Evolutionary conservation across 176 grass and related monocot species (phyloP), one percentile per base, ranked within the genome.

Genomic region (Dendrocalamus sinicus): DNA sequence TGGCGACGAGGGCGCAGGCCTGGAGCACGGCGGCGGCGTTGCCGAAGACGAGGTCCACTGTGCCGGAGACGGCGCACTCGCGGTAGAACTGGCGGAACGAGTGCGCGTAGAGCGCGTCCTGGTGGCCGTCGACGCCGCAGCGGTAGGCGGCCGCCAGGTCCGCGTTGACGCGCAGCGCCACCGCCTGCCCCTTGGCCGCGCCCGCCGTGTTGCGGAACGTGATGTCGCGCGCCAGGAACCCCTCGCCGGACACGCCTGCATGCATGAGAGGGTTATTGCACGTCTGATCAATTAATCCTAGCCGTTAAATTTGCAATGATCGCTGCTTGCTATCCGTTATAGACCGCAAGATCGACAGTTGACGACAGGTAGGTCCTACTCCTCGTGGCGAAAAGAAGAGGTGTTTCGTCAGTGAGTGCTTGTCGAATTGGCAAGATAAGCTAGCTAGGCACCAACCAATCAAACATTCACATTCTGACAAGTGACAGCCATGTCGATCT

Each of bases 91-190:
- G 95, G 0, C 95, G 89, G 79, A 91, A 88, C 5, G 95, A 94
- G 85, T 97, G 95, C 86, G 91, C 91, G 86, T 97, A 93, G 24
- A 97, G 91, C 13, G 87, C 80, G 85, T 98, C 95, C 86, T 98
- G 95, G 89, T 95, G 83, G 0, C 52, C 89, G 12, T 86, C 83
- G 12, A 98, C 83, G 73, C 69, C 86, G 89, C 95, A 97, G 1
- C 75, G 91, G 85, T 90, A 97, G 8, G 84, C 50, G 7, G 93
- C 95, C 8, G 82, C 63, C 14, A 80, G 80, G 85, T 95, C 95
- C 11, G 93, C 93, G 70, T 66, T 92, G 70, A 95, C 85, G 7
- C 91, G 89, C 60, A 93, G 91, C 73, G 95, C 95, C 85, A 93
- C 95, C 53, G 95, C 95, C 63, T 98, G 95, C 5, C 83, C 93